These are phyloP conservation scores for Luffa acutangula DNA, from an alignment of 306 rosid genomes.

Conservation along the genomic window DNA sequence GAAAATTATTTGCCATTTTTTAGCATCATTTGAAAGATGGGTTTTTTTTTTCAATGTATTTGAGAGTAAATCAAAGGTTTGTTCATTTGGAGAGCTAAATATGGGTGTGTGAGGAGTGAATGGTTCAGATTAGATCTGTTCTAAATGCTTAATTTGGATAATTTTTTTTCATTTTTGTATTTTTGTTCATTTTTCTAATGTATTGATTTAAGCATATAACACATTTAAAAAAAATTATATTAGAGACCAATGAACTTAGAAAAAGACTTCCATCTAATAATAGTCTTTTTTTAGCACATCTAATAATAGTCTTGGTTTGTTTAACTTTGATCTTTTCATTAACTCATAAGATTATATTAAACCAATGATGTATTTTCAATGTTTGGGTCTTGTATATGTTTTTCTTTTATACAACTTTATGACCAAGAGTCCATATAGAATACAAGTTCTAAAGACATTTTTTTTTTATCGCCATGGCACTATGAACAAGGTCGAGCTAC, in stretches of 20 bases:
- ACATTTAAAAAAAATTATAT: background rate
- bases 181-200: no score
- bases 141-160: background rate
- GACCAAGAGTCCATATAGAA: no score
- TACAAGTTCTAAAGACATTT: no score
- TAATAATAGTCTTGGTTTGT: background rate
- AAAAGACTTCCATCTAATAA: background rate
- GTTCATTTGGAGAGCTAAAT: background rate
- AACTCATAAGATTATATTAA: no score
- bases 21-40: background rate
- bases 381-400: background rate
- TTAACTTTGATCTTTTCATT: background rate
- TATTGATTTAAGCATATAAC: background rate
- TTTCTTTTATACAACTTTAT: background rate
- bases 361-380: background rate
- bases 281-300: background rate
- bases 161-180: background rate
- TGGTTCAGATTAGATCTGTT: background rate
- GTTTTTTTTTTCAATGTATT: background rate
- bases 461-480: no score
- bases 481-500: no score
- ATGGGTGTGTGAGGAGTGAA: background rate
- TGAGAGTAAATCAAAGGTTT: background rate
- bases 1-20: background rate
- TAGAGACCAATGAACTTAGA: background rate